Evolutionary conservation across 2,329 filamentous ascomycete genomes (phyloP).

Genomic region (Trichocomaceae sp.): DNA sequence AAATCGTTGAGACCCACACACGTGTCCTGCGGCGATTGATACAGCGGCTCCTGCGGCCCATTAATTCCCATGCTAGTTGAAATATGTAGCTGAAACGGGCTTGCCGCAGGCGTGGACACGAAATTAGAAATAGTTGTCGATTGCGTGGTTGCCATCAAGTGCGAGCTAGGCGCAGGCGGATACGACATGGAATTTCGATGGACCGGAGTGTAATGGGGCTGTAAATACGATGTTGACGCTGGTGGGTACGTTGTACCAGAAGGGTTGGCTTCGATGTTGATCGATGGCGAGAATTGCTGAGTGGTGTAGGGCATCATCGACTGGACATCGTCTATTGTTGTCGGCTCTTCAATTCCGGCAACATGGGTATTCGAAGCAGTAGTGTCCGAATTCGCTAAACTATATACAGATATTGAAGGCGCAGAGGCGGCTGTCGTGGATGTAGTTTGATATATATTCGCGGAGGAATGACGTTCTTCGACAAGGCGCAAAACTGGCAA

Average conservation of each 20-base stretch:
- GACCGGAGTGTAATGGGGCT: conserved; percentile 10
- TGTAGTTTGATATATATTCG: background rate
- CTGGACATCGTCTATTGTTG: background rate
- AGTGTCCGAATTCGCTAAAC: background rate
- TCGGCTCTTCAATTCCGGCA: background rate
- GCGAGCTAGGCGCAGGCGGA: conserved; percentile 17
- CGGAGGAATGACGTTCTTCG: conserved; percentile 22
- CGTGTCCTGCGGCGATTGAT: conserved; percentile 21
- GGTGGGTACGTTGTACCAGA: conserved; percentile 10
- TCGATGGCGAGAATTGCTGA: background rate
- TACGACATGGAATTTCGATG: conserved; percentile 18
- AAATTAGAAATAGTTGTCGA: background rate
- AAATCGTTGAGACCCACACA: conserved; percentile 17
- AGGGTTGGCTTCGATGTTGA: background rate
- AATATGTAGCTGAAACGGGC: conserved; percentile 13
- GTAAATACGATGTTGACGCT: background rate
- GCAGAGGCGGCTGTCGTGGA: background rate
- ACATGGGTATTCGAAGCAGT: conserved; percentile 5
- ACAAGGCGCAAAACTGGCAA: conserved; percentile 63
- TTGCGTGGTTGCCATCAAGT: conserved; percentile 4
- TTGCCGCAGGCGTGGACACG: background rate
- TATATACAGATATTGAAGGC: conserved; percentile 5
- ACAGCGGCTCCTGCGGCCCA: conserved; percentile 19
- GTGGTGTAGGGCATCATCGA: background rate
- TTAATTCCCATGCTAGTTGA: conserved; percentile 20